These are phyloP conservation scores for Gilbertella persicaria DNA, from an alignment of 371 early-diverging fungal genomes.

Conservation along the genomic window DNA sequence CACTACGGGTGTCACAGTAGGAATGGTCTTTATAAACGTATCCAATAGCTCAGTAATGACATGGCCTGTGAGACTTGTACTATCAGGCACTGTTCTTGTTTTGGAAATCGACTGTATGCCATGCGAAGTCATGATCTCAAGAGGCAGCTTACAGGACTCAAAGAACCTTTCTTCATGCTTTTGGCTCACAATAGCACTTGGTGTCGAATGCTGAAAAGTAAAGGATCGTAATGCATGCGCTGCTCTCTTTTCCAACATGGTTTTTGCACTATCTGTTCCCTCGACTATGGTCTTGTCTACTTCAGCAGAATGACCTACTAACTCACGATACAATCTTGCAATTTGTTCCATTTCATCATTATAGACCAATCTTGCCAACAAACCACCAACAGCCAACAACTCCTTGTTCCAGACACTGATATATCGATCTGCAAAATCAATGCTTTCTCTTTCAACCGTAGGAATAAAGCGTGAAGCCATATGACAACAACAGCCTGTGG, in stretches of 20 bases:
- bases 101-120: constrained; percentile 61
- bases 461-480: constrained; percentile 89
- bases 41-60: constrained; percentile 37
- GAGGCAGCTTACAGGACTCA: constrained; percentile 46
- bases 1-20: constrained; percentile 55
- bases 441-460: constrained; percentile 87
- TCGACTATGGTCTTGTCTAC: constrained; percentile 37
- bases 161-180: constrained; percentile 62
- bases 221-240: constrained; percentile 74
- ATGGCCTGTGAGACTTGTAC: constrained; percentile 7
- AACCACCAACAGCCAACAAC: constrained; percentile 72
- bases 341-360: constrained; percentile 75
- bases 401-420: constrained; percentile 87
- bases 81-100: constrained; percentile 48
- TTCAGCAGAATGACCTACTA: constrained; percentile 37
- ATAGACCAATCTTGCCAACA: constrained; percentile 75
- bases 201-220: constrained; percentile 74
- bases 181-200: constrained; percentile 65
- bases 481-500: constrained; percentile 85
- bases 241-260: constrained; percentile 68
- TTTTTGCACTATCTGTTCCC: constrained; percentile 25
- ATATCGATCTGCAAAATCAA: constrained; percentile 90
- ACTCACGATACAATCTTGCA: constrained; percentile 53
- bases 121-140: constrained; percentile 65
- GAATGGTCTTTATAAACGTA: constrained; percentile 65